Evolutionary conservation across 768 basidiomycete species (phyloP), one percentile per base, ranked within the genome.

Genomic region (Candolleomyces aberdarensis): DNA sequence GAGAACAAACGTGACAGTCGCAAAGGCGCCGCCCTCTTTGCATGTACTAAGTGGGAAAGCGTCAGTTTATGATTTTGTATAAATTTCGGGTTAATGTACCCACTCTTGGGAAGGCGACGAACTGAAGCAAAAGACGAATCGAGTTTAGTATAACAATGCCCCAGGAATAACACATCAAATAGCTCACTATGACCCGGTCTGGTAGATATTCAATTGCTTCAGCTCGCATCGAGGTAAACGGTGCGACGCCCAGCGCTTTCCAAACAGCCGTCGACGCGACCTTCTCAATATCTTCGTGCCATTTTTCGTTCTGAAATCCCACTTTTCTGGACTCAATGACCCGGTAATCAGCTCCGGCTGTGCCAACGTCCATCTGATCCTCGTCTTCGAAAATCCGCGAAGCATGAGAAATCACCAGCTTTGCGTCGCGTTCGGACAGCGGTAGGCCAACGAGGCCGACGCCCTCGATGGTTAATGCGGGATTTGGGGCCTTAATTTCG

Each of bases 361-460:
- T 22, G 26, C 43, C 55, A 19, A 56, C 55, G 17, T 40, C 36
- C 1, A 39, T 56, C n/a, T 56, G 10, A 9, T 56, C 55, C 81
- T 13, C 73, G 66, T 47, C 76, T 1, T 80, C 82, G 65, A 77
- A 83, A 3, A 81, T 78, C 63, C 76, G 77, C 6, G 40, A 19
- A 9, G 68, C 56, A 8, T 52, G 48, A 1, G 64, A 54, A 29
- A 74, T 74, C 26, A 80, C 65, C 5, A 57, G 57, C 26, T 67
- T 67, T 0, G 76, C 78, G 20, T 77, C 77, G 14, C 70, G 59
- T n/a, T 63, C 59, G 48, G 66, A 72, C 3, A 81, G 66, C 2
- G 80, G 80, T 4, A 80, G 67, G 0, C 75, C 77, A 19, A 80
- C 59, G 3, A 64, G 19, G 0, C 80, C 79, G 17, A 78, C 46